Evolutionary conservation across 2,329 filamentous ascomycete genomes (phyloP), one percentile per base, ranked within the genome.

Genomic region (Stagonosporopsis cucurbitacearum): DNA sequence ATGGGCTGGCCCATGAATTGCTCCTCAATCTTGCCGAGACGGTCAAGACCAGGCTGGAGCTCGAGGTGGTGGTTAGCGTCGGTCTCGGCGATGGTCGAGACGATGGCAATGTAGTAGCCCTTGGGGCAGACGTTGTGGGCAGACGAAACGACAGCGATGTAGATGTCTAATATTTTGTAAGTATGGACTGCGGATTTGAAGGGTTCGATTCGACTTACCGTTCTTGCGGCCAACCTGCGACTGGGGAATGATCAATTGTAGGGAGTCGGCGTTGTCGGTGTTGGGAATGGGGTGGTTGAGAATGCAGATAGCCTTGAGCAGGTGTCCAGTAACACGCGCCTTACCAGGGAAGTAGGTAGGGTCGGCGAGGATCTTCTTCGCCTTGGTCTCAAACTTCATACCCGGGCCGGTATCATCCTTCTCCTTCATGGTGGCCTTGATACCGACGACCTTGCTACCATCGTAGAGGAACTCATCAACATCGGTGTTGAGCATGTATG

Each of bases 61-160:
- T 99, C 95, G 54, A 97, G 83, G 79, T 99, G 95, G 80, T 96
- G 93, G 84, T 99, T 98, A 63, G 91, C 88, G 59, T 88, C 81
- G 40, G 88, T 88, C 83, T 99, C 96, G 62, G 95, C 92, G 73
- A 99, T 97, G 57, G 95, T 99, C 43, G 92, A 96, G 64, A 99
- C 94, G 59, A 98, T 99, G 69, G 95, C 95, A 68, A 99, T 92
- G 83, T 96, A 99, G 86, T 97, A 98, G 59, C 94, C 94, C 85
- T 96, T 96, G 70, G 96, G 95, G 82, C 94, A 98, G 68, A 99
- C 96, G 71, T 96, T 98, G 82, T 99, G 96, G 33, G 93, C 91
- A 35, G 91, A 92, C 1, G 93, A 97, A 57, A 99, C 92, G 76
- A 95, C 90, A 54, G 95, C 94, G 73, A 99, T 89, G 84, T 99